Percentiles rank a stretch among this genome's conserved stretches.
Conservation (phyloP, 2,329 filamentous ascomycete genomes). For the Nemania sp. region DNA sequence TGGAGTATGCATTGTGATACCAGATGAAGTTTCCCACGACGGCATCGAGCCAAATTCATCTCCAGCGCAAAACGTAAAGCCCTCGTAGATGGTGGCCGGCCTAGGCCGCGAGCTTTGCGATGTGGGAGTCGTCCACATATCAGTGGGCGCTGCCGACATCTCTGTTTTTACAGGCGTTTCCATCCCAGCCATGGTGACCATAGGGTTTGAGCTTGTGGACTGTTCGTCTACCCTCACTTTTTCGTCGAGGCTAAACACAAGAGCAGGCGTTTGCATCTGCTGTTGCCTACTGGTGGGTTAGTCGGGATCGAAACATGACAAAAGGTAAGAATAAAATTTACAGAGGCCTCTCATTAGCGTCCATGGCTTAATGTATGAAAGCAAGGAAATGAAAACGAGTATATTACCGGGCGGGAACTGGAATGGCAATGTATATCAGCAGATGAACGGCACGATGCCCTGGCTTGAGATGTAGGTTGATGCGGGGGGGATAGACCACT, state of each 20-base stretch:
- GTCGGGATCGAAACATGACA: constrained; percentile 42
- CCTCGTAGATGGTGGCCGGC: constrained; percentile 71
- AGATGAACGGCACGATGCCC: constrained; percentile 53
- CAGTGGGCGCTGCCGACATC: constrained; percentile 58
- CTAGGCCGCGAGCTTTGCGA: constrained; percentile 64
- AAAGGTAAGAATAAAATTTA: constrained; percentile 54
- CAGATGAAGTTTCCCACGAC: constrained; percentile 67
- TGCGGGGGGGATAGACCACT: constrained; percentile 42
- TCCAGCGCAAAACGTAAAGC: constrained; percentile 69
- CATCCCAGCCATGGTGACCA: constrained; percentile 64
- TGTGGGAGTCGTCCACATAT: constrained; percentile 67
- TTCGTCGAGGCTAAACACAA: constrained; percentile 62
- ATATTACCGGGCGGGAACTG: constrained; percentile 55
- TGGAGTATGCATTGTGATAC: constrained; percentile 63
- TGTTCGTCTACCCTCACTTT: constrained; percentile 61
- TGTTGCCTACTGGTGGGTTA: constrained; percentile 60
- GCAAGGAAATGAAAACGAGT: constrained; percentile 51
- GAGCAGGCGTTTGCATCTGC: constrained; percentile 62
- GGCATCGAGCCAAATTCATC: constrained; percentile 65
- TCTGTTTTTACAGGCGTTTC: constrained; percentile 63
- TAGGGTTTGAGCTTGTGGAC: constrained; percentile 57
- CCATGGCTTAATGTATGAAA: constrained; percentile 59
- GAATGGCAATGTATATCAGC: constrained; percentile 53
- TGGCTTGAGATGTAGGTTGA: constrained; percentile 44
- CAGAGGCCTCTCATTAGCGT: constrained; percentile 64